phyloP scores from a whole-genome alignment of 139 green algal genomes.

The Micractinium conductrix region DNA sequence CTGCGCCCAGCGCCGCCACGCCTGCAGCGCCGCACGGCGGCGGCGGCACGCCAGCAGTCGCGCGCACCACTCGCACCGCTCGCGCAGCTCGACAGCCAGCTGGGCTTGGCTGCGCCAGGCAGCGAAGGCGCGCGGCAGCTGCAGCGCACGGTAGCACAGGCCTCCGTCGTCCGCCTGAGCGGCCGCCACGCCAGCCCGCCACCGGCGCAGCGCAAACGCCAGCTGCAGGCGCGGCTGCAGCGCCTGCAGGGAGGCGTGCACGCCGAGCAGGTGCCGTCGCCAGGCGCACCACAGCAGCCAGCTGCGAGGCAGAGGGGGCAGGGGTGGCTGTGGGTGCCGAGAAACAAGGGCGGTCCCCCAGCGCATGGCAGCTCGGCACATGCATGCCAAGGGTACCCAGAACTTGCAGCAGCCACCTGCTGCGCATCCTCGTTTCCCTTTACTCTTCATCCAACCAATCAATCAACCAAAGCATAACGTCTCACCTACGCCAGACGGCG shows the following conservation, averaged over 20 bases:
- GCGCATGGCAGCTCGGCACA: too few species aligned
- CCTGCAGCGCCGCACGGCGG: not conserved
- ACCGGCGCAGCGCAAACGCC: not conserved
- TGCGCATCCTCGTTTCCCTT: too few species aligned
- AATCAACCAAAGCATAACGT: not conserved
- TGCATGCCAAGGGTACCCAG: too few species aligned
- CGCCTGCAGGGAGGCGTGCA: not conserved
- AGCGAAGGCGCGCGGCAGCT: slow-evolving; percentile 5
- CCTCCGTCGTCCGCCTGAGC: not conserved
- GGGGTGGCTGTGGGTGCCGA: not conserved
- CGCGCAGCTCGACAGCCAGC: not conserved
- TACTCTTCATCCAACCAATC: too few species aligned
- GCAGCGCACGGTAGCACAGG: slow-evolving; percentile 26
- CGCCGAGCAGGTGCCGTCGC: not conserved
- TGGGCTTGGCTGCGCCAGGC: not conserved
- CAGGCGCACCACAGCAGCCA: not conserved
- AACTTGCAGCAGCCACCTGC: too few species aligned
- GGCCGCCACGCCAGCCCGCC: not conserved
- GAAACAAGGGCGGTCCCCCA: too few species aligned
- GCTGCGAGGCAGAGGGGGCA: not conserved
- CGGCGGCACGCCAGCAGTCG: not conserved
- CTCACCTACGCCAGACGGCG: not conserved
- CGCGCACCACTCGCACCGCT: not conserved
- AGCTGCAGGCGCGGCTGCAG: slow-evolving; percentile 5
- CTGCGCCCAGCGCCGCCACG: slow-evolving; percentile 1